Evolutionary conservation across 805 yeast genomes (phyloP), one percentile per base, ranked within the genome.

Genomic region (Candida maesae): DNA sequence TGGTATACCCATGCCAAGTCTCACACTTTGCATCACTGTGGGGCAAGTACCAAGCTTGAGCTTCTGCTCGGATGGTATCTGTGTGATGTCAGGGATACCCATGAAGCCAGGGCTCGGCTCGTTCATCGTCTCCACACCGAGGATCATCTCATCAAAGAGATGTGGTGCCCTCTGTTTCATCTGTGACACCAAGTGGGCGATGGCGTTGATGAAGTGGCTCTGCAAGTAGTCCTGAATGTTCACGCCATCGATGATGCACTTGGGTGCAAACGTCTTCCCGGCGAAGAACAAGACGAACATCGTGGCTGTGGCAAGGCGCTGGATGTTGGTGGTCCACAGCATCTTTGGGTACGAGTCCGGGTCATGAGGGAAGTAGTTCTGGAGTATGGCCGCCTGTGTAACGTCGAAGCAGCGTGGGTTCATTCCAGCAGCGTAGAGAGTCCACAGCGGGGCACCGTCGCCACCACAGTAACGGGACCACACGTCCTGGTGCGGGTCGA

Each of bases 371-470:
- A 68, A 70, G 14, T 65, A 58, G 51, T 84, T 80, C 58, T 90
- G 96, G 16, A 88, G 58, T 25, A 86, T 60, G 0, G 96, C 91
- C 1, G 96, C 95, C 44, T 84, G 86, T 5, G 93, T 85, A 2
- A 50, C 68, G 1, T 73, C 62, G 53, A 93, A 86, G n/a, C 75
- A 61, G n/a, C 59, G 67, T 0, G 96, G 96, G 41, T 90, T 77
- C 35, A 90, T 64, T 1, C 96, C 96, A 2, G 91, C 95, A 18
- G 93, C 90, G 55, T 84, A 81, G 4, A 89, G 59, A 0, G 97
- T 89, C 97, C 97, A 90, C 55, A 86, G 54, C 1, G 97, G 97
- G 4, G 96, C 95, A 15, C 97, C 97, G 35, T 87, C 79, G 2
- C 97, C 97, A 5, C 96, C 96, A 10, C 79, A 68, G 57, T 72